These are phyloP conservation scores for Diplodia mutila DNA, from an alignment of 2,329 filamentous ascomycete species.

Conservation along the genomic window DNA sequence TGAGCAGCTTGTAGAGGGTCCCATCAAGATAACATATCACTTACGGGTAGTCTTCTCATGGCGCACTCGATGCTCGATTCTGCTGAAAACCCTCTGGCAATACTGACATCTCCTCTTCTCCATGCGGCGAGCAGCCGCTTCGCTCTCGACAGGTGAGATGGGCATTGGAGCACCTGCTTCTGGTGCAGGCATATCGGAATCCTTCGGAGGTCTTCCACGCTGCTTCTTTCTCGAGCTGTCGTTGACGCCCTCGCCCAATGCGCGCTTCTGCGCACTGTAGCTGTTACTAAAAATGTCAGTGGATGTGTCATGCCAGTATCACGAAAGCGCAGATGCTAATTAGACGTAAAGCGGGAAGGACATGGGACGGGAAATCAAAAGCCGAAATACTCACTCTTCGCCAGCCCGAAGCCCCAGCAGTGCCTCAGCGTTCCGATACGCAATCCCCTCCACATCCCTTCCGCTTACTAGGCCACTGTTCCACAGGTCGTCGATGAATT, in stretches of 20 bases:
- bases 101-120: constrained; percentile 22
- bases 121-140: constrained; percentile 8
- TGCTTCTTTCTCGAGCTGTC: constrained; percentile 1
- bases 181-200: not conserved
- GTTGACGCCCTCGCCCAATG: constrained; percentile 8
- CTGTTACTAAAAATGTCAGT: not conserved
- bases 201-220: constrained; percentile 4
- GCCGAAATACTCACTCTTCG: constrained; percentile 13
- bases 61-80: constrained; percentile 20
- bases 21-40: not conserved
- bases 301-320: no score
- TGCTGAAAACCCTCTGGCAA: constrained; percentile 19
- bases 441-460: constrained; percentile 55
- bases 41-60: constrained; percentile 25
- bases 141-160: not conserved
- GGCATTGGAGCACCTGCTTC: not conserved
- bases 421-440: constrained; percentile 55
- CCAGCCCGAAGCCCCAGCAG: constrained; percentile 27
- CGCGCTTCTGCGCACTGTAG: constrained; percentile 2
- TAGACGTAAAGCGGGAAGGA: not conserved
- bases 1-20: not conserved
- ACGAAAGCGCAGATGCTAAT: no score
- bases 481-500: constrained; percentile 54
- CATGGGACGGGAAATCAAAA: not conserved
- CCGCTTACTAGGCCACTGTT: constrained; percentile 54